These are phyloP conservation scores for Stephania yunnanensis DNA, from an alignment of 164 flowering plant species.

Conservation along the genomic window DNA sequence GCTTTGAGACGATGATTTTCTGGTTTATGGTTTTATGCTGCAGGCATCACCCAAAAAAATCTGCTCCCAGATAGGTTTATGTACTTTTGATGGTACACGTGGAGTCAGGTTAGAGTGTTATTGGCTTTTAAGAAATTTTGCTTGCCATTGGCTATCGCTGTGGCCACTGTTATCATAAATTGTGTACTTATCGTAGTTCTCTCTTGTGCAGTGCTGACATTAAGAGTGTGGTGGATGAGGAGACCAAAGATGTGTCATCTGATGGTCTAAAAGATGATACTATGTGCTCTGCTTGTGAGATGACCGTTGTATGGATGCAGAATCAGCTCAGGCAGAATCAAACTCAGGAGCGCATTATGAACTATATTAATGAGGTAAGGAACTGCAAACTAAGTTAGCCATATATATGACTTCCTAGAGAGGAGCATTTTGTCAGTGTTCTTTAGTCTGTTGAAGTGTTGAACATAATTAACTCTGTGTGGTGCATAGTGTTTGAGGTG, in stretches of 20 bases:
- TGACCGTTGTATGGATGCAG: conserved; percentile 87
- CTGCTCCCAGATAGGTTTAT: conserved; percentile 74
- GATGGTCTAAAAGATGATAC: conserved; percentile 34
- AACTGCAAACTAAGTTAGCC: too few species aligned
- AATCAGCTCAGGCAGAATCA: conserved; percentile 53
- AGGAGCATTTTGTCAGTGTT: neutral
- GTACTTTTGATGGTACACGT: conserved; percentile 68
- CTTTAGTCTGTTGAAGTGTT: neutral
- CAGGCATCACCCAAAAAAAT: conserved; percentile 61
- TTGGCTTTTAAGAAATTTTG: neutral
- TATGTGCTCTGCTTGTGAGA: conserved; percentile 67
- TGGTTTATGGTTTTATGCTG: neutral
- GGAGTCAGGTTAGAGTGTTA: conserved; percentile 51
- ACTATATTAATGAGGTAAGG: conserved; percentile 59
- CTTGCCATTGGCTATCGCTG: neutral
- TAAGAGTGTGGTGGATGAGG: conserved; percentile 62
- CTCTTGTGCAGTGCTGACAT: conserved; percentile 48
- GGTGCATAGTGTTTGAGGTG: neutral
- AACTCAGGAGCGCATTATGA: conserved; percentile 51
- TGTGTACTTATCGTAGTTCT: neutral
- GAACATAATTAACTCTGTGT: neutral
- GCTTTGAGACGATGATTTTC: neutral
- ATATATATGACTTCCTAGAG: too few species aligned
- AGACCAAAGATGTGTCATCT: conserved; percentile 27
- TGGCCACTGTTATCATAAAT: neutral